Conservation (phyloP, 2,329 filamentous ascomycete genomes). For the Madurella fahalii region DNA sequence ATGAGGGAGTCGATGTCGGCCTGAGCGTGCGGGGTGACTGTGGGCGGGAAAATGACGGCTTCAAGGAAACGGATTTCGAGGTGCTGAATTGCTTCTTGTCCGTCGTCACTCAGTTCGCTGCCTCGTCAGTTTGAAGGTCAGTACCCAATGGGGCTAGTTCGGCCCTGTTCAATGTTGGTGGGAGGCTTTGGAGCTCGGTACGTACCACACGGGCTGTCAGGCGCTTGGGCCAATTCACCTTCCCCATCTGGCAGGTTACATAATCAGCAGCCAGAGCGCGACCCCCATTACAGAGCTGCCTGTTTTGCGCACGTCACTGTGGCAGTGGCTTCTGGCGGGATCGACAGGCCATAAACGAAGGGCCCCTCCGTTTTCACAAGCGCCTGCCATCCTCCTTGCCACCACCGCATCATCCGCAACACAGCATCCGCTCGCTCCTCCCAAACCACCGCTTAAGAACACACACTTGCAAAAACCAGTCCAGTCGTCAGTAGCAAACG, state of each 20-base stretch:
- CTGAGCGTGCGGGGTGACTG: constrained; percentile 1
- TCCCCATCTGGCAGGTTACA: constrained; percentile 11
- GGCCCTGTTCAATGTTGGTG: constrained; percentile 9
- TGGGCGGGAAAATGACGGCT: constrained; percentile 5
- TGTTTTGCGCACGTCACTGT: not conserved
- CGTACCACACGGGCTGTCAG: constrained; percentile 10
- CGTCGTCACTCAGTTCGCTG: constrained; percentile 29
- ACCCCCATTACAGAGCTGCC: constrained; percentile 10
- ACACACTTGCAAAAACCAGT: not conserved
- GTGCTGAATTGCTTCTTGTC: constrained; percentile 12
- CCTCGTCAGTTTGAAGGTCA: constrained; percentile 25
- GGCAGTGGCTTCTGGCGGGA: not conserved
- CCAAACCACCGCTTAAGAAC: not conserved
- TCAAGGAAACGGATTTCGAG: constrained; percentile 3
- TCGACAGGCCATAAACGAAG: constrained; percentile 6
- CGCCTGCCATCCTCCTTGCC: constrained; percentile 5
- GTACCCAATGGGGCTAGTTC: constrained; percentile 24
- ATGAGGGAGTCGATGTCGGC: not conserved
- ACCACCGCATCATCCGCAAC: not conserved
- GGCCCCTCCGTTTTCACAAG: constrained; percentile 1
- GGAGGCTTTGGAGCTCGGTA: not conserved
- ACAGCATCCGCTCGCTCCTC: not conserved
- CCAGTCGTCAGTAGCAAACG: not conserved
- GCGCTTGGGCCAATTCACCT: constrained; percentile 11
- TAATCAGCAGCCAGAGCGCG: not conserved